Evolutionary conservation across 257 asterid genomes (phyloP).

Genomic region (Solanum phureja): DNA sequence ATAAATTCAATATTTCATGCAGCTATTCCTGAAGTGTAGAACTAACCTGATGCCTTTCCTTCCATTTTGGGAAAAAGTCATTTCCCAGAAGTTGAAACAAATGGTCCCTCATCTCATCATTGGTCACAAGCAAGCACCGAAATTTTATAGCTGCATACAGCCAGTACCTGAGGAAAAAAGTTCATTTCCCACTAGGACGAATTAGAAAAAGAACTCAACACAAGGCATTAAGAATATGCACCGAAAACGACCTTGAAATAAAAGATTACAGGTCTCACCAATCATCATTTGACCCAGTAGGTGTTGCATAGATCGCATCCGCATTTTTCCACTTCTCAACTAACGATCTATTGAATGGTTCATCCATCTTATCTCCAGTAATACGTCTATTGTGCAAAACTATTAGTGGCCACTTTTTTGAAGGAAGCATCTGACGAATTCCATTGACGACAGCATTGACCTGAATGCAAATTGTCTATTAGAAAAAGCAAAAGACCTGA

Average conservation of each 20-base stretch:
- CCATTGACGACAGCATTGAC: constrained; percentile 72
- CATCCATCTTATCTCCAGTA: constrained; percentile 57
- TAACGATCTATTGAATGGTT: constrained; percentile 41
- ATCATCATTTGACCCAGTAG: constrained; percentile 94
- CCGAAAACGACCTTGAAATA: background rate
- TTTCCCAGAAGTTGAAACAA: constrained; percentile 82
- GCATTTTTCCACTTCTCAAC: constrained; percentile 69
- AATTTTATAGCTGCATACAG: constrained; percentile 85
- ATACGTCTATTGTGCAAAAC: constrained; percentile 73
- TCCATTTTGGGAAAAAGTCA: constrained; percentile 85
- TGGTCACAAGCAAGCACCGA: constrained; percentile 63
- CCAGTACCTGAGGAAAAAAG: constrained; percentile 72
- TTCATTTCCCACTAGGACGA: background rate
- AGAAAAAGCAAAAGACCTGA: constrained; percentile 1
- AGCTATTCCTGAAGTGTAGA: background rate
- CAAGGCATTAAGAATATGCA: background rate
- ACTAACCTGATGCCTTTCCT: constrained; percentile 87
- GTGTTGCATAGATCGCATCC: constrained; percentile 81
- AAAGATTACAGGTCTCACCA: constrained; percentile 34
- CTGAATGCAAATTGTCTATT: constrained; percentile 15
- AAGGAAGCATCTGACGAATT: constrained; percentile 73
- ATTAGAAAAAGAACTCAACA: background rate
- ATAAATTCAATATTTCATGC: background rate
- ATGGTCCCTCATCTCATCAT: constrained; percentile 95
- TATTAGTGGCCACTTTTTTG: constrained; percentile 74